Evolutionary conservation across 805 yeast genomes (phyloP), one percentile per base, ranked within the genome.

Genomic region (Candida coleopterorum): DNA sequence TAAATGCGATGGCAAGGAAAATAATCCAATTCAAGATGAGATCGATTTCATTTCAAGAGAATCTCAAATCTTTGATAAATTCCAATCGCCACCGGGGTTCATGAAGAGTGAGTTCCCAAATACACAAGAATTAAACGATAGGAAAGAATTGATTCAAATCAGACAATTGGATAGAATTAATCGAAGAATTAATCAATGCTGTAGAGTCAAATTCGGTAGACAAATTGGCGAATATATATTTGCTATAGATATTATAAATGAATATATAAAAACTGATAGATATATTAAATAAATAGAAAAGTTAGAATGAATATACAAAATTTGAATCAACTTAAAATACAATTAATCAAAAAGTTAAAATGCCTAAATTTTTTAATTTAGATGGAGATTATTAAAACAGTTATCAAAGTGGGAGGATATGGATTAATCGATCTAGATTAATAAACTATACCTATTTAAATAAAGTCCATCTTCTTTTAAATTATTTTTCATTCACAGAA

Each of bases 41-140:
- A 25, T 12, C n/a, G 34, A 27, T 9, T 43, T 38, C 21, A 38
- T 38, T 14, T 35, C 35, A 47, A 44, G 53, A 46, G 7, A 45
- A 31, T 29, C 55, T 45, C 70, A 64, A 45, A 43, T 62, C 7
- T 60, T 52, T 46, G 68, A 62, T 42, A 58, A 58, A 41, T 55
- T 60, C 32, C 61, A 62, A 37, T 55, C 63, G 4, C 70, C 70
- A 2, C 68, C 68, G 2, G 68, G 69, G 12, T 64, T 58, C 41
- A 63, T 63, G 67, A 43, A 46, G 14, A 62, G 64, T 15, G 65
- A 59, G 30, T 64, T 64, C 36, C 65, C 64, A 6, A 44, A 47
- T 25, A 60, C 65, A 1, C 66, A 61, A 37, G 68, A 63, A 37
- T 48, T 38, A 15, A 32, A 22, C 25, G 41, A 48, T 18, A 40